These are phyloP conservation scores for Neonectria ditissima DNA, from an alignment of 2,329 filamentous ascomycete genomes.

Conservation along the genomic window DNA sequence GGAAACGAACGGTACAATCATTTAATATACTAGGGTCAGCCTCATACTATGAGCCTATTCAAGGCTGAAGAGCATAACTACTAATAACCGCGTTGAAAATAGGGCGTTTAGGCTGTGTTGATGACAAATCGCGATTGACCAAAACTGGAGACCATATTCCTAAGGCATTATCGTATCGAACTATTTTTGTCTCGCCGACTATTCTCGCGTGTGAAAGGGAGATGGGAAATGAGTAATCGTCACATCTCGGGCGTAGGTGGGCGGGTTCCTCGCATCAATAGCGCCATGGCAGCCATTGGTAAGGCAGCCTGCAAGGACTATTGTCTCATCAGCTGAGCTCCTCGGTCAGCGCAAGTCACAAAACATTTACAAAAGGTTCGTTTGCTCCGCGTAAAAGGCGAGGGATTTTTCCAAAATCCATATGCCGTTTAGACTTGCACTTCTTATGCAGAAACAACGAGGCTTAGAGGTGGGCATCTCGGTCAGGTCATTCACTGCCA, in stretches of 20 bases:
- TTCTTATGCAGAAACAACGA: not conserved
- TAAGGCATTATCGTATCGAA: no score
- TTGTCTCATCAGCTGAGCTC: not conserved
- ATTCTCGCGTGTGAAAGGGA: not conserved
- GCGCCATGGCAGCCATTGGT: not conserved
- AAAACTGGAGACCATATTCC: not conserved
- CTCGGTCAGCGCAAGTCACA: not conserved
- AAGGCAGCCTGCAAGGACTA: not conserved
- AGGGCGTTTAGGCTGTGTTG: not conserved
- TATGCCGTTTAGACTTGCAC: not conserved
- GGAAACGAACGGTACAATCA: not conserved
- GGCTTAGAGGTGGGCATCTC: not conserved
- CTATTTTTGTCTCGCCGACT: no score
- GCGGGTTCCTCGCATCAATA: not conserved
- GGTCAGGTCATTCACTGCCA: not conserved
- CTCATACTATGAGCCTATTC: not conserved
- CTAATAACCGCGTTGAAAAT: not conserved
- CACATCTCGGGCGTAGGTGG: not conserved
- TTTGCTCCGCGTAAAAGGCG: no score
- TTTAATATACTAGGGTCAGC: not conserved
- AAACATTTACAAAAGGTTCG: not conserved
- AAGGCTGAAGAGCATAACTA: not conserved
- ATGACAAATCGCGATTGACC: not conserved
- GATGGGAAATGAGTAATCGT: not conserved
- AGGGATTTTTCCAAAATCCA: constrained; percentile 1